phyloP scores from a whole-genome alignment of 495 filamentous ascomycete genomes.

The Xylaria palmicola region DNA sequence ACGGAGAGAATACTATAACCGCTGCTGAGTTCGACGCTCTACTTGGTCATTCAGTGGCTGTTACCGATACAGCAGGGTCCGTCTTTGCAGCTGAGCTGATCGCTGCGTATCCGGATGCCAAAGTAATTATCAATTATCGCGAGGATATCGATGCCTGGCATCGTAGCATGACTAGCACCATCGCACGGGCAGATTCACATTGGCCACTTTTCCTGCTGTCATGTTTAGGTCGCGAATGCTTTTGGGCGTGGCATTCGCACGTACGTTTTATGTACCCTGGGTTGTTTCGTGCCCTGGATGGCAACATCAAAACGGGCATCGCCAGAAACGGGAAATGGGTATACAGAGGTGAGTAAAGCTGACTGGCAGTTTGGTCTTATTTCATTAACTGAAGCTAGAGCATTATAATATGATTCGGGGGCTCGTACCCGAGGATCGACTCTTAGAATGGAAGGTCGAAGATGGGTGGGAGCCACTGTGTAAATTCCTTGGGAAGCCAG shows the following conservation, averaged over 20 bases:
- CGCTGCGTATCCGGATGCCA: constrained; percentile 64
- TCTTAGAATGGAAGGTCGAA: constrained; percentile 26
- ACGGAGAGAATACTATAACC: constrained; percentile 41
- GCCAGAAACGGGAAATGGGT: constrained; percentile 25
- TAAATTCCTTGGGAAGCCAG: constrained; percentile 32
- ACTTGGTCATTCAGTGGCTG: constrained; percentile 58
- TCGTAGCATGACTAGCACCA: constrained; percentile 8
- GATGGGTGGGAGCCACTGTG: constrained; percentile 41
- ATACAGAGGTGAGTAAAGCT: constrained; percentile 16
- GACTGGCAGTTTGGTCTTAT: background rate
- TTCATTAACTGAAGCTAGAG: background rate
- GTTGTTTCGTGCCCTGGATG: constrained; percentile 17
- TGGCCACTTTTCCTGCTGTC: constrained; percentile 6
- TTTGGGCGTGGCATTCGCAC: no score
- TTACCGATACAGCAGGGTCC: constrained; percentile 58
- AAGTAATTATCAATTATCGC: constrained; percentile 59
- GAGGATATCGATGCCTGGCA: constrained; percentile 43
- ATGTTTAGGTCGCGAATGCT: background rate
- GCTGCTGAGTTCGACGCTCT: constrained; percentile 61
- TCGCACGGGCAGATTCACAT: background rate
- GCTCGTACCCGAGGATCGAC: constrained; percentile 14
- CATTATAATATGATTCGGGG: constrained; percentile 19
- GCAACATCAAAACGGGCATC: constrained; percentile 14
- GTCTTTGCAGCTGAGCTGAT: constrained; percentile 63
- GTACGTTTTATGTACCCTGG: no score